Evolutionary conservation across 1,139 yeast species (phyloP).

Genomic region (Hemisphaericaspora xylofermentans): DNA sequence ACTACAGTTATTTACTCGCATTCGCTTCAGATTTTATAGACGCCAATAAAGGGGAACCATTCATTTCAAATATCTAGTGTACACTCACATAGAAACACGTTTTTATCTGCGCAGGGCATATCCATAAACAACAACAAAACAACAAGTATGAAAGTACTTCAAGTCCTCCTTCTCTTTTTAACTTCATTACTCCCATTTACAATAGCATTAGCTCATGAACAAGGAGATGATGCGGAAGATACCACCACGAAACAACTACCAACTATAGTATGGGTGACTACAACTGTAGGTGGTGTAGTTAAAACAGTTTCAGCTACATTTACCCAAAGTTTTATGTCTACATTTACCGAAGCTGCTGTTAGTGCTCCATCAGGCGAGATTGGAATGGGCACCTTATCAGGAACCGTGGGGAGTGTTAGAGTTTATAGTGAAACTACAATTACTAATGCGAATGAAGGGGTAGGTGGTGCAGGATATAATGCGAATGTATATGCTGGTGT

Average conservation of each 20-base stretch:
- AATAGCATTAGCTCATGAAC: constrained; percentile 25
- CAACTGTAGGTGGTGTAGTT: constrained; percentile 31
- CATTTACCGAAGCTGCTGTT: constrained; percentile 22
- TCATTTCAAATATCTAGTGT: too few relatives aligned
- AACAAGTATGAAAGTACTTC: background rate
- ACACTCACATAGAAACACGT: too few relatives aligned
- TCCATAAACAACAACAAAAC: too few relatives aligned
- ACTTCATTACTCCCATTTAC: constrained; percentile 9
- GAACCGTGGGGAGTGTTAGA: constrained; percentile 35
- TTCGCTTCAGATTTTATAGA: too few relatives aligned
- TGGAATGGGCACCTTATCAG: constrained; percentile 39
- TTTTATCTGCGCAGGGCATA: too few relatives aligned
- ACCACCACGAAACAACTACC: constrained; percentile 19
- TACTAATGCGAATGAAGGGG: constrained; percentile 8
- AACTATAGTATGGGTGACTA: constrained; percentile 34
- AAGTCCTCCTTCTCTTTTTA: background rate
- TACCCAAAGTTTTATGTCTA: constrained; percentile 33
- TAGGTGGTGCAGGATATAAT: constrained; percentile 1
- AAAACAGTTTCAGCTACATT: constrained; percentile 29
- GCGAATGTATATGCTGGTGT: background rate
- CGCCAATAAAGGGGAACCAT: too few relatives aligned
- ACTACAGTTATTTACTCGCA: too few relatives aligned
- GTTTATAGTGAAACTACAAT: constrained; percentile 33
- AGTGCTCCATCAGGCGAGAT: constrained; percentile 26
- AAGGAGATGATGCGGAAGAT: constrained; percentile 17